These are phyloP conservation scores for Cladosporium halotolerans DNA, from an alignment of 2,329 filamentous ascomycete species.

Conservation along the genomic window DNA sequence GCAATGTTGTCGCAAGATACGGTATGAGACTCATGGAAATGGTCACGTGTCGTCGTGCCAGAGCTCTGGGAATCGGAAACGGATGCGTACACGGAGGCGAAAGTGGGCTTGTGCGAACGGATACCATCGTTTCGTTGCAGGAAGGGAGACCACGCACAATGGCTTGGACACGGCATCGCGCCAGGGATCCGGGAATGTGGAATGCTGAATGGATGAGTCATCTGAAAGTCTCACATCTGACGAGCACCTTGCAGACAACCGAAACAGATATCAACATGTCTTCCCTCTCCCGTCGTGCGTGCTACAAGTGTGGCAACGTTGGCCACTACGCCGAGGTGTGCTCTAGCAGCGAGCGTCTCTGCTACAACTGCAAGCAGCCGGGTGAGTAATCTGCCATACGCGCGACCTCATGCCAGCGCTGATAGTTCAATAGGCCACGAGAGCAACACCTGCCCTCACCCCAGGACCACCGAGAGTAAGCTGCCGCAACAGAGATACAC, in stretches of 20 bases:
- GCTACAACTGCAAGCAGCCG: constrained; percentile 99
- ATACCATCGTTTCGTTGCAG: too few species aligned
- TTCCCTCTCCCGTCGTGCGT: constrained; percentile 48
- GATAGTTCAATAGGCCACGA: constrained; percentile 62
- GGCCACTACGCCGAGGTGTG: constrained; percentile 72
- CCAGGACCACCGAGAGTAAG: constrained; percentile 86
- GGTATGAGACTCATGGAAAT: too few species aligned
- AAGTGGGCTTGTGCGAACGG: too few species aligned
- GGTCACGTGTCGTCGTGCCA: too few species aligned
- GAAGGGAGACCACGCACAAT: too few species aligned
- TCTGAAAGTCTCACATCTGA: background rate
- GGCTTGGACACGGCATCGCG: too few species aligned
- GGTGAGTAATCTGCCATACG: constrained; percentile 41
- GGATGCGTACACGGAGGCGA: too few species aligned
- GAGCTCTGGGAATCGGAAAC: too few species aligned
- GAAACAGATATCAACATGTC: constrained; percentile 12
- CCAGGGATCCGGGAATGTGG: too few species aligned
- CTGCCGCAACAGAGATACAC: constrained; percentile 10
- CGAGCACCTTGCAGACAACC: constrained; percentile 7
- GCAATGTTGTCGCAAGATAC: too few species aligned
- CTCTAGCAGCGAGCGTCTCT: constrained; percentile 94
- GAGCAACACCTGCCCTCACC: constrained; percentile 94
- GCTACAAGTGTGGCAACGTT: constrained; percentile 50
- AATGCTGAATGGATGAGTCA: too few species aligned
- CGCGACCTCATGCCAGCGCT: too few species aligned